Base-by-base conservation (phyloP, 2,329 filamentous ascomycete species). In the Colletotrichum tamarilloi region DNA sequence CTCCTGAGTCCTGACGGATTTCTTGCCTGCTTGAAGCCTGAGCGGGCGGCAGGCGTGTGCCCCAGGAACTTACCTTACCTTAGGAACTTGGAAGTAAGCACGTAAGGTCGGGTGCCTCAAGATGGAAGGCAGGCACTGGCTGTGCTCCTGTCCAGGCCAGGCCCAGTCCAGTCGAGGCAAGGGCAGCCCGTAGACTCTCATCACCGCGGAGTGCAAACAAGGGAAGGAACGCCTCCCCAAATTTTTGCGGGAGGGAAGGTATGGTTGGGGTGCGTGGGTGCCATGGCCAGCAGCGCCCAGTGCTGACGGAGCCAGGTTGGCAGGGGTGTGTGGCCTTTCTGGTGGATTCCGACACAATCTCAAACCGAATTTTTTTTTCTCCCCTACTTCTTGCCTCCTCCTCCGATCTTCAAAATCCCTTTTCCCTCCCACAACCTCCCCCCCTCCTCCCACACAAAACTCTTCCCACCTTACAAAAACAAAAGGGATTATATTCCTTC, bases 351-450 rank as follows among this genome's bases (percentile, higher is more conserved):
- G 77, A 75, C 77, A 74, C 76, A 77, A 79, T 68, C 76, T 78
- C 76, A 70, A 79, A 79, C 77, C 77, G 77, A 80, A 49, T 49
- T 49, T 76, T 82, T 82, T 82, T 79, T 77, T 76, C 76, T 75
- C 77, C 75, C 75, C 77, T 71, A 67, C 52, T 76, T 79, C 77
- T 81, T 77, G 79, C 80, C 81, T 57, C 62, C 42, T 55, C 24
- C 52, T 81, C 75, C 74, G 69, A 76, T 74, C 71, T 74, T 76
- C 72, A 71, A 57, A 59, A 72, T 75, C 76, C 75, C 76, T 76
- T 79, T 80, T 80, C 77, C 68, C 69, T 75, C 76, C 74, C 63
- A 77, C 69, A 73, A 69, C 69, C 71, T 74, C 68, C 74, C 53
- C 68, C 72, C 74, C 73, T 68, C 57, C 71, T 74, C 72, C 68